A percentile compares a stretch with the other conserved stretches of the same genome.
Conservation (phyloP, 768 basidiomycete species). For the Boletus fagicola region DNA sequence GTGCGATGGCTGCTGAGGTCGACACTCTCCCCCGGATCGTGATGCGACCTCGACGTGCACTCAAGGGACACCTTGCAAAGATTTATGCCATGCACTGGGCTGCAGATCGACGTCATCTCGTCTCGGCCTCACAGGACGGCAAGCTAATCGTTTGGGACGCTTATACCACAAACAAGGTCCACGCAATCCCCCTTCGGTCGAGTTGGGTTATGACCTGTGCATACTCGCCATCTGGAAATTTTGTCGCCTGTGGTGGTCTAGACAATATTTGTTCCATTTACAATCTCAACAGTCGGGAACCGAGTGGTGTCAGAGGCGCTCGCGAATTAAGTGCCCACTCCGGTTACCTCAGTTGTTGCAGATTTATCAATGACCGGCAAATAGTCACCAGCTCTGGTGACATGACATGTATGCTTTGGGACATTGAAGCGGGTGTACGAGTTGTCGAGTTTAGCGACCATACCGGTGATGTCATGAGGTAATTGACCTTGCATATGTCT, state of each 20-base stretch:
- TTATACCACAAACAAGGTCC: conserved; percentile 99
- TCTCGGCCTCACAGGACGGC: conserved; percentile 99
- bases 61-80: conserved; percentile 97
- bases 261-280: conserved; percentile 99
- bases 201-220: conserved; percentile 99
- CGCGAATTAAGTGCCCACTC: conserved; percentile 96
- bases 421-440: conserved; percentile 95
- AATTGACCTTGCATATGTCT: conserved; percentile 6
- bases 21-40: conserved; percentile 94
- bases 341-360: conserved; percentile 96
- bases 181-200: conserved; percentile 95
- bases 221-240: conserved; percentile 95
- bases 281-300: conserved; percentile 77
- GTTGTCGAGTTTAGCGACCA: conserved; percentile 99
- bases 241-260: conserved; percentile 96
- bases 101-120: conserved; percentile 92
- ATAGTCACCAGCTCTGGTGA: conserved; percentile 98
- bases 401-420: conserved; percentile 99
- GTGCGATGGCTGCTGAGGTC: conserved; percentile 97
- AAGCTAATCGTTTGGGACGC: conserved; percentile 99
- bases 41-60: conserved; percentile 92
- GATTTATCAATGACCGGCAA: conserved; percentile 98
- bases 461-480: conserved; percentile 99
- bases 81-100: conserved; percentile 99
- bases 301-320: conserved; percentile 81